These are phyloP conservation scores for Akanthomyces muscarius DNA, from an alignment of 2,329 filamentous ascomycete species.

Conservation along the genomic window DNA sequence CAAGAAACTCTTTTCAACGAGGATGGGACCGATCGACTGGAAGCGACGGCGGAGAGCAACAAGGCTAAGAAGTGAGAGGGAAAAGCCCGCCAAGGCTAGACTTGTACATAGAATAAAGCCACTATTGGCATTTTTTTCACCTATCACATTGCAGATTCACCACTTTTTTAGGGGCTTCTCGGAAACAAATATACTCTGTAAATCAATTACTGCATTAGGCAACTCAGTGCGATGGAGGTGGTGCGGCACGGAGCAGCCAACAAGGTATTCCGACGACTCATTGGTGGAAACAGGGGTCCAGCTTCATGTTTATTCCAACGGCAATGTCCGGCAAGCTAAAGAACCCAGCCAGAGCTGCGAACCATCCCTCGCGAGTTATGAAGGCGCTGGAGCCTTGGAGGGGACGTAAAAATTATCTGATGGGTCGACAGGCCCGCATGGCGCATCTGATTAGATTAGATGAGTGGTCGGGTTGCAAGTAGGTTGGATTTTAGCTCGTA, in stretches of 20 bases:
- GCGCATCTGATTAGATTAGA: constrained; percentile 20
- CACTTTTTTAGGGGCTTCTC: not conserved
- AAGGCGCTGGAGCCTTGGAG: not conserved
- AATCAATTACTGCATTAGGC: not conserved
- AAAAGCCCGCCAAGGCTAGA: not conserved
- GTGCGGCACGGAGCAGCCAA: not conserved
- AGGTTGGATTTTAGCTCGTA: constrained; percentile 5
- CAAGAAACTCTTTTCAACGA: constrained; percentile 58
- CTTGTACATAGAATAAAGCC: constrained; percentile 8
- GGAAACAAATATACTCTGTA: not conserved
- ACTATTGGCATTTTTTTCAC: not conserved
- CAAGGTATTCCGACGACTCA: not conserved
- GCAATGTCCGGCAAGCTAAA: not conserved
- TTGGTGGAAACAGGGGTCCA: not conserved
- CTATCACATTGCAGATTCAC: not conserved
- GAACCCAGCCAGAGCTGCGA: not conserved
- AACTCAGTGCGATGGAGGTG: not conserved
- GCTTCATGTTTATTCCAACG: not conserved
- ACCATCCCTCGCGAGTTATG: not conserved
- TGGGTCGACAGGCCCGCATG: constrained; percentile 4
- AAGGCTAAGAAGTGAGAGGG: constrained; percentile 29
- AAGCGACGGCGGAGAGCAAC: constrained; percentile 14
- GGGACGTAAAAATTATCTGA: constrained; percentile 1
- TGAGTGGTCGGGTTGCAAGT: not conserved
- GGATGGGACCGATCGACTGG: constrained; percentile 35